A percentile compares a stretch with the other conserved stretches of the same genome.
Conservation (phyloP, 176 grass and related monocot genomes). For the Ananas comosus region DNA sequence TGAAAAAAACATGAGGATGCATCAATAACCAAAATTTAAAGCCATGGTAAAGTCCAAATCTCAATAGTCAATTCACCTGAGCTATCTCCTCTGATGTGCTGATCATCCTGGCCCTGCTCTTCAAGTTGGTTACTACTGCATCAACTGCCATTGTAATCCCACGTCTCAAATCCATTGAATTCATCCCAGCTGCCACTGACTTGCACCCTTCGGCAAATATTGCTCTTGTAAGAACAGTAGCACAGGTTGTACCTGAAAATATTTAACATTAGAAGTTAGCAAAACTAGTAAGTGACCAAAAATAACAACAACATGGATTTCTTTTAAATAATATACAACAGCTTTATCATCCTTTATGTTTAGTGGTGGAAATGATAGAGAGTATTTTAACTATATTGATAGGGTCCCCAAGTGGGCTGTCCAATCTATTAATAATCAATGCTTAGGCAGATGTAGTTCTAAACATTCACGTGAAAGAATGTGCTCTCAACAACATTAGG, state of each 20-base stretch:
- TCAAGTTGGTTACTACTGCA: conserved; percentile 85
- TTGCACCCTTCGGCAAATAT: conserved; percentile 94
- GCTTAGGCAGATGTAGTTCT: too few relatives aligned
- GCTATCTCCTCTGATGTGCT: conserved; percentile 97
- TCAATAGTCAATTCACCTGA: conserved; percentile 23
- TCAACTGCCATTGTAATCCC: conserved; percentile 97
- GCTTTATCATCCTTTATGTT: neutral
- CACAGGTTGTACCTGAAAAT: conserved; percentile 78
- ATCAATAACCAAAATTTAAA: too few relatives aligned
- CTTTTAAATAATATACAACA: neutral
- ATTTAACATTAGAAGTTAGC: neutral
- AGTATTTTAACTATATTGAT: too few relatives aligned
- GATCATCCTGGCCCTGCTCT: conserved; percentile 82
- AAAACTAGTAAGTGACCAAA: neutral
- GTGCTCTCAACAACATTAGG: too few relatives aligned
- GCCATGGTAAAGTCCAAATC: neutral
- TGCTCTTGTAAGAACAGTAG: conserved; percentile 91
- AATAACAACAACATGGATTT: neutral
- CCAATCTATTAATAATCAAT: too few relatives aligned
- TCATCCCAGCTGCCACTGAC: conserved; percentile 96
- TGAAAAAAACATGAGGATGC: too few relatives aligned
- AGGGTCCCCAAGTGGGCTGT: too few relatives aligned
- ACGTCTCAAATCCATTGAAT: conserved; percentile 94
- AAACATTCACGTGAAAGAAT: too few relatives aligned
- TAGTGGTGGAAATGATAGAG: too few relatives aligned